Conservation (phyloP, 371 early-diverging fungal species). For the Parasitella parasitica region DNA sequence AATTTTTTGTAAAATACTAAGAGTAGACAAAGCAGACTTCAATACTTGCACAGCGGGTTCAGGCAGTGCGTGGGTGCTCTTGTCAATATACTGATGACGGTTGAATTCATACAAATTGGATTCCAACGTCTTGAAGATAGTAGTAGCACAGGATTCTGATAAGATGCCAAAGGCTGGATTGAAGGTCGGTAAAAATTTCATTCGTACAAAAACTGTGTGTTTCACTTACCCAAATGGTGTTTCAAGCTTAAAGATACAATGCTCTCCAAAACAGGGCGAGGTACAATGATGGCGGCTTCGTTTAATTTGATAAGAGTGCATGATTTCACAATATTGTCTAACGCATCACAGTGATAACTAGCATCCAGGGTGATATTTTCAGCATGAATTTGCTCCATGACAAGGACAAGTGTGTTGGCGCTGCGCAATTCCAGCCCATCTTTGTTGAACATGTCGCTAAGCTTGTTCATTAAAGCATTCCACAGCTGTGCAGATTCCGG, state of each 20-base stretch:
- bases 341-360: background rate
- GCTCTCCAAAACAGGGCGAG: constrained; percentile 19
- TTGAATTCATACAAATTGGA: constrained; percentile 14
- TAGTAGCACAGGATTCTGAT: background rate
- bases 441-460: constrained; percentile 7
- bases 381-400: constrained; percentile 11
- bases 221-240: constrained; percentile 16
- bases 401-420: constrained; percentile 6
- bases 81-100: constrained; percentile 9
- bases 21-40: constrained; percentile 14
- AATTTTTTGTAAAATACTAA: constrained; percentile 13
- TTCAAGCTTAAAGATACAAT: constrained; percentile 11
- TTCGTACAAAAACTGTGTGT: background rate
- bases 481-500: constrained; percentile 17
- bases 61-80: background rate
- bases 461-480: constrained; percentile 7
- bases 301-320: background rate
- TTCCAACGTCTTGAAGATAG: background rate
- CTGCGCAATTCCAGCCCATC: background rate
- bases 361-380: constrained; percentile 5
- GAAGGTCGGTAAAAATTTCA: background rate
- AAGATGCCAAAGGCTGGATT: constrained; percentile 5
- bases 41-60: constrained; percentile 13
- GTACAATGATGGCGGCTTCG: background rate
- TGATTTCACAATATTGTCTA: background rate